Evolutionary conservation across 768 basidiomycete species (phyloP), one percentile per base, ranked within the genome.

Genomic region (Pleurotus giganteus): DNA sequence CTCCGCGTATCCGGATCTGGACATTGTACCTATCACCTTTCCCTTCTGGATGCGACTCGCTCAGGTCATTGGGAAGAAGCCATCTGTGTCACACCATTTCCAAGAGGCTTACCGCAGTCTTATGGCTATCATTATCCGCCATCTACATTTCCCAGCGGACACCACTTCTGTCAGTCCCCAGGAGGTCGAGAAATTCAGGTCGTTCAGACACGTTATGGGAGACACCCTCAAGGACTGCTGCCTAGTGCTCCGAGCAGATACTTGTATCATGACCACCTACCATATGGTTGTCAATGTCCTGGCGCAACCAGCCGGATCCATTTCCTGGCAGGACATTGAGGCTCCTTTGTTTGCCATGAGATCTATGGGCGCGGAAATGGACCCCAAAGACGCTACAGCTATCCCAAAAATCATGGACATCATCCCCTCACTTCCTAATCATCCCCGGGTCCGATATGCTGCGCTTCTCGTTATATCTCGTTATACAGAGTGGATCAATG

Each of bases 221-320:
- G 95, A 99, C 68, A 98, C 97, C 3, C 80, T 99, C 59, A 99
- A 99, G 71, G 97, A 99, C 66, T 98, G 97, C 66, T 99, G 97
- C 70, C 82, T 87, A 59, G 94, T 99, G 44, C 80, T 99, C 42
- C 90, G 94, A 41, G 82, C 95, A 2, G 88, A 93, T 47, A 79
- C 79, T 2, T 98, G 97, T 65, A 77, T 99, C 39, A 69, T 86
- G 50, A 79, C 88, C 2, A 81, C 94, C 2, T 91, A 91, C 71
- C 85, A 90, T 57, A 79, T 91, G 65, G 88, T 98, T 58, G 84
- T 84, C 27, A 66, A 72, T 5, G 91, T 90, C 2, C 78, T 98
- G 49, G 76, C 85, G 21, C 83, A 82, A 37, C 76, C 77, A 23
- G 66, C 80, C 11, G 77, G 78, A 45, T 72, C 74, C 2, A 73